Percentiles rank a stretch among this genome's conserved stretches.
Conservation (phyloP, 805 yeast species). For the Saccharomycopsis malanga region DNA sequence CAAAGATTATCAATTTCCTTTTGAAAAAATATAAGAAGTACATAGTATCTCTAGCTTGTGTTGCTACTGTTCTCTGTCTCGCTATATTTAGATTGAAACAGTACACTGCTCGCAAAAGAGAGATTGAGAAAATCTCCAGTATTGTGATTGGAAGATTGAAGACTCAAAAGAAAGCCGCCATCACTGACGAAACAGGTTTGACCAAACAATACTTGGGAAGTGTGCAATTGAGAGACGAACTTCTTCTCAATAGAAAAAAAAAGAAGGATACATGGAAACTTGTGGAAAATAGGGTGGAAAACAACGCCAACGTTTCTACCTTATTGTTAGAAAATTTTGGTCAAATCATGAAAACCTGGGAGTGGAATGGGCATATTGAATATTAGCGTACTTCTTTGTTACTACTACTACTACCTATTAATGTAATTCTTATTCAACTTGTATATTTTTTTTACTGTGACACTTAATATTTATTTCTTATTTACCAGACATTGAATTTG, state of each 20-base stretch:
- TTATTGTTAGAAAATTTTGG: constrained; percentile 71
- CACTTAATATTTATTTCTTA: background rate
- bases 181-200: constrained; percentile 30
- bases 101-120: constrained; percentile 33
- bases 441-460: too few relatives aligned
- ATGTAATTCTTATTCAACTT: background rate
- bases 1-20: constrained; percentile 41
- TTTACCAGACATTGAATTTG: too few relatives aligned
- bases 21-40: constrained; percentile 26
- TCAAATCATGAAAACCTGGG: constrained; percentile 82
- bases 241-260: constrained; percentile 38
- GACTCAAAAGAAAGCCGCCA: constrained; percentile 35
- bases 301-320: constrained; percentile 56
- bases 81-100: constrained; percentile 32
- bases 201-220: constrained; percentile 50
- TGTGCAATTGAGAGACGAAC: constrained; percentile 64
- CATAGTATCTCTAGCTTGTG: constrained; percentile 17
- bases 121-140: constrained; percentile 39
- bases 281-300: constrained; percentile 51
- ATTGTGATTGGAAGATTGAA: constrained; percentile 46
- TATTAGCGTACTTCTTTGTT: background rate
- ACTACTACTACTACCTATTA: background rate
- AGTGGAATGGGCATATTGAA: constrained; percentile 54
- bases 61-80: constrained; percentile 24
- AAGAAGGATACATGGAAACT: constrained; percentile 50